These are phyloP conservation scores for Peronospora destructor DNA, from an alignment of 352 stramenopile species.

Conservation along the genomic window DNA sequence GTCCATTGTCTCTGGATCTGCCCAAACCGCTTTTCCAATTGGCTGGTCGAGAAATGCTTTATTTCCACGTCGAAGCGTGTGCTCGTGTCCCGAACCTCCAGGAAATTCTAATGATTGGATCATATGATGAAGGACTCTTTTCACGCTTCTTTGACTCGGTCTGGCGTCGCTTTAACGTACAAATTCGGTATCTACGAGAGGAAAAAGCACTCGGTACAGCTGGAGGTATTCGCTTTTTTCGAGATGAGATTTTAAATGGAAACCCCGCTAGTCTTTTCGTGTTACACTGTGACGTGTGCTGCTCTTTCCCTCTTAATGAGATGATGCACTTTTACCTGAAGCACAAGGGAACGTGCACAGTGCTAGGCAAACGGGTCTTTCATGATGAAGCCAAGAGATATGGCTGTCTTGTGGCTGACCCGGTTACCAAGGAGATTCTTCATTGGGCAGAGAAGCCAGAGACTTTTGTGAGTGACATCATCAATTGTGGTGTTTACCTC, in stretches of 20 bases:
- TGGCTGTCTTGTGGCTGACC: slow-evolving; percentile 77
- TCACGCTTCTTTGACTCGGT: slow-evolving; percentile 84
- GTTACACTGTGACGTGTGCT: slow-evolving; percentile 85
- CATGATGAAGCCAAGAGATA: slow-evolving; percentile 87
- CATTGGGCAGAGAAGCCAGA: slow-evolving; percentile 87
- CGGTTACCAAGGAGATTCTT: slow-evolving; percentile 71
- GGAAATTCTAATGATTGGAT: slow-evolving; percentile 86
- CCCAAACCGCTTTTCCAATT: slow-evolving; percentile 86
- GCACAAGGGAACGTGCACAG: slow-evolving; percentile 60
- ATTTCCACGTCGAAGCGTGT: slow-evolving; percentile 85
- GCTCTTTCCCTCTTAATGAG: slow-evolving; percentile 80
- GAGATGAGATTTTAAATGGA: slow-evolving; percentile 77
- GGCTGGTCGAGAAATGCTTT: slow-evolving; percentile 81
- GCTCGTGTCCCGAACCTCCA: slow-evolving; percentile 72
- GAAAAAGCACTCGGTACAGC: slow-evolving; percentile 77
- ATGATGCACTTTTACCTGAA: slow-evolving; percentile 87
- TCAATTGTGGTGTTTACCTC: slow-evolving; percentile 88
- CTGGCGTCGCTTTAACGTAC: slow-evolving; percentile 73
- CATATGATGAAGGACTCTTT: slow-evolving; percentile 85
- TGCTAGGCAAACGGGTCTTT: slow-evolving; percentile 84
- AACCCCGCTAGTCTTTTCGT: slow-evolving; percentile 71
- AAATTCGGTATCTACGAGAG: slow-evolving; percentile 80
- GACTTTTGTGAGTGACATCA: slow-evolving; percentile 87
- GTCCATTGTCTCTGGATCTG: slow-evolving; percentile 77
- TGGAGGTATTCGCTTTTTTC: slow-evolving; percentile 77